These are phyloP conservation scores for Clarireedia monteithiana DNA, from an alignment of 2,329 filamentous ascomycete genomes.

Conservation along the genomic window DNA sequence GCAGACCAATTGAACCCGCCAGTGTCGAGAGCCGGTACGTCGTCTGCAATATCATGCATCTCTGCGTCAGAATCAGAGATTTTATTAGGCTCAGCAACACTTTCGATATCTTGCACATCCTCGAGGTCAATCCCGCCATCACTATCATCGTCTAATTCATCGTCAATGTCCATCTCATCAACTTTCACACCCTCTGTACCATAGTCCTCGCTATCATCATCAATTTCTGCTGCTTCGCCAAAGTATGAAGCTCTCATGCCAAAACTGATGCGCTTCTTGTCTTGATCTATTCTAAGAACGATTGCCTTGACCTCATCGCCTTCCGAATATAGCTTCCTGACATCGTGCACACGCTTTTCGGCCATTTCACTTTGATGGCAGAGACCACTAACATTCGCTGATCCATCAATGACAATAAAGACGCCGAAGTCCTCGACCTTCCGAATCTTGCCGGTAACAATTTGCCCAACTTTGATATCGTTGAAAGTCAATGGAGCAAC, in stretches of 20 bases:
- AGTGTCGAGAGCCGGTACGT: constrained; percentile 52
- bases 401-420: constrained; percentile 84
- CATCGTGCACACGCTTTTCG: constrained; percentile 71
- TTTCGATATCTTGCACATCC: constrained; percentile 36
- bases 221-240: constrained; percentile 47
- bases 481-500: constrained; percentile 62
- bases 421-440: constrained; percentile 94
- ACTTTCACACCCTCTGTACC: constrained; percentile 36
- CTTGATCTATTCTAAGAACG: constrained; percentile 67
- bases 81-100: constrained; percentile 24
- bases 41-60: constrained; percentile 22
- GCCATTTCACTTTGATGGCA: constrained; percentile 93
- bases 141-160: constrained; percentile 35
- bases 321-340: constrained; percentile 81
- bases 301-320: constrained; percentile 92
- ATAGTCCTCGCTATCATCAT: constrained; percentile 39
- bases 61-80: constrained; percentile 27
- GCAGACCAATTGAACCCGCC: constrained; percentile 87
- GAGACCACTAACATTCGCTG: constrained; percentile 81
- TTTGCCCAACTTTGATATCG: constrained; percentile 72
- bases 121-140: constrained; percentile 29
- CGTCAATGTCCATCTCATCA: constrained; percentile 37
- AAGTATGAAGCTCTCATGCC: constrained; percentile 93
- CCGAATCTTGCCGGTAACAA: constrained; percentile 82
- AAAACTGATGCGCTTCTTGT: constrained; percentile 76